Base-by-base conservation (phyloP, 176 grass and related monocot genomes). In the Carex pumila region DNA sequence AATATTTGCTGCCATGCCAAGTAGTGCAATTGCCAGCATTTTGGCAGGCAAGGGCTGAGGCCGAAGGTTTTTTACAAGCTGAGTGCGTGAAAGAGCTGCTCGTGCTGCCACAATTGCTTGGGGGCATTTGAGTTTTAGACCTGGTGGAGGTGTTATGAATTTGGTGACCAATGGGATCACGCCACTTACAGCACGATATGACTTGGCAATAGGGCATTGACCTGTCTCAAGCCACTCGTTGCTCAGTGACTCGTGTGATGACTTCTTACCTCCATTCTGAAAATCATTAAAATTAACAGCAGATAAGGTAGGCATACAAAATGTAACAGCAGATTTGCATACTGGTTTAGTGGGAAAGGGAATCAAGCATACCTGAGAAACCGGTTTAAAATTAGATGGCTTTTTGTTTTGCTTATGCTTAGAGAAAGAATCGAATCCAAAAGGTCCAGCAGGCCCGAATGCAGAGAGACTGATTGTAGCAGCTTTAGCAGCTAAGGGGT, bases 191-290 rank as follows among this genome's bases (percentile, higher is more conserved):
- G 96, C 96, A 3, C 93, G 87, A 78, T 93, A 99, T 18, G 93
- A 99, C 17, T 94, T 89, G 0, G 96, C 93, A 22, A 99, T 87
- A 53, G 96, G 96, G 77, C 96, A 99, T 84, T 99, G 93, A 2
- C 96, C 96, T 30, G 92, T 95, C 89, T 92, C 79, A 3, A 99
- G 90, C 96, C 96, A 99, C 73, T 99, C 93, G 9, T 95, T 82
- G 31, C 92, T 90, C 43, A 93, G 71, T 61, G 93, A 87, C 82
- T 99, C 93, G 0, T 99, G 96, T 2, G 89, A 89, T 12, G 85
- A 71, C 70, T 90, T 79, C 18, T 87, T 91, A 60, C 78, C 84
- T 85, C 88, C 88, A 84, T 92, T 95, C 89, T 96, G 91, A 64
- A 87, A 87, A 64, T 22, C 7, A 66, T 52, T 30, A 52, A 83